Evolutionary conservation across 2,329 filamentous ascomycete genomes (phyloP).

Genomic region (Metarhizium sp.): DNA sequence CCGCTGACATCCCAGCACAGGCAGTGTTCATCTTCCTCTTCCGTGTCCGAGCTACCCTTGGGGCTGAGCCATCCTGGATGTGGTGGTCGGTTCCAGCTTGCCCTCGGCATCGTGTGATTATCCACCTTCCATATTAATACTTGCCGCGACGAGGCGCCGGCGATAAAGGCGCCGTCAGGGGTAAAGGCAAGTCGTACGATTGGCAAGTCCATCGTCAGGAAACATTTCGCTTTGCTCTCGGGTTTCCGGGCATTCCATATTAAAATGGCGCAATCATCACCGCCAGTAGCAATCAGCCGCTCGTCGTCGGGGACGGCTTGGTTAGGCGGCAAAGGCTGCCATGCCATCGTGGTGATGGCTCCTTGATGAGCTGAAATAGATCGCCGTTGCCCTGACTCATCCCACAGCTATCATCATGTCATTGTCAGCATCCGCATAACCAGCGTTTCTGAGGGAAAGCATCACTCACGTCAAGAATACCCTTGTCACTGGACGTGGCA

Average conservation of each 20-base stretch:
- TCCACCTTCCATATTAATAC: conserved; percentile 58
- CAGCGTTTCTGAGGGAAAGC: too few species aligned
- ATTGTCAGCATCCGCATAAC: background rate
- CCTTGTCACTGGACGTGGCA: conserved; percentile 51
- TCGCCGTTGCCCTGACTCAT: conserved; percentile 41
- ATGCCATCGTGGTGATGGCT: conserved; percentile 47
- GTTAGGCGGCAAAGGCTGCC: conserved; percentile 43
- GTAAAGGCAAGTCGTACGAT: conserved; percentile 53
- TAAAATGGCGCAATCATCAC: conserved; percentile 52
- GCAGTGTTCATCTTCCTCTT: conserved; percentile 53
- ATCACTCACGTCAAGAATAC: conserved; percentile 48
- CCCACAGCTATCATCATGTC: conserved; percentile 37
- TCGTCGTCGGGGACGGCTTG: conserved; percentile 35
- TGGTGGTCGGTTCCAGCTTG: conserved; percentile 47
- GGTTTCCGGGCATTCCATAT: conserved; percentile 51
- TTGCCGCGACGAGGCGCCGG: conserved; percentile 47
- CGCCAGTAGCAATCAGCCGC: conserved; percentile 50
- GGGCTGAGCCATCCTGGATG: conserved; percentile 52
- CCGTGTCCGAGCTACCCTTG: conserved; percentile 38
- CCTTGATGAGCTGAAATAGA: conserved; percentile 52
- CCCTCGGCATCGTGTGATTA: conserved; percentile 46
- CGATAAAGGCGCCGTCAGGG: conserved; percentile 53
- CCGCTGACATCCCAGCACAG: conserved; percentile 54
- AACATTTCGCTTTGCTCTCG: conserved; percentile 47
- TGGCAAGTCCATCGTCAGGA: conserved; percentile 50